Conservation (phyloP, 225 moss, liverwort and hornwort species). For the Asterella californica region DNA sequence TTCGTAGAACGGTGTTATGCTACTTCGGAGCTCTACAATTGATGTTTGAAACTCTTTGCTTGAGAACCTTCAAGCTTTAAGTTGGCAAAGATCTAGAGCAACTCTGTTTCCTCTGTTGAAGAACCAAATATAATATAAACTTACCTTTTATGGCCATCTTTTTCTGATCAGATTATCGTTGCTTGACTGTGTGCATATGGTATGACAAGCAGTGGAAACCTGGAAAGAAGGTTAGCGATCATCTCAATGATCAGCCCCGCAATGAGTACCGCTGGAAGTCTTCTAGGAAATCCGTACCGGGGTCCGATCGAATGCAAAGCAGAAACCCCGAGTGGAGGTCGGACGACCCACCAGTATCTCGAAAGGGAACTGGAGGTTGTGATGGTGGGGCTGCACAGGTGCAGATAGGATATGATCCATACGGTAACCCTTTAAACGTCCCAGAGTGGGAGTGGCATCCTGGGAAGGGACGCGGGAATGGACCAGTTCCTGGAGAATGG, state of each 20-base stretch:
- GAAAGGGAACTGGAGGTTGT: slow-evolving; percentile 24
- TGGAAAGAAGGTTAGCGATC: slow-evolving; percentile 23
- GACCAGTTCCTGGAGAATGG: slow-evolving; percentile 34
- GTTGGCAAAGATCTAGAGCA: too few species aligned
- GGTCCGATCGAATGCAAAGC: slow-evolving; percentile 12
- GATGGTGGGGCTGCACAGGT: slow-evolving; percentile 4
- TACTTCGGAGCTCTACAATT: too few species aligned
- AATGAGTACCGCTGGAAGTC: slow-evolving; percentile 6
- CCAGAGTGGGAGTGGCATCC: slow-evolving; percentile 26
- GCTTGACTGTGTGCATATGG: neutral
- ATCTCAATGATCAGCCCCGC: neutral
- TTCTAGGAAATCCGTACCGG: slow-evolving; percentile 7
- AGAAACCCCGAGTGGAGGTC: slow-evolving; percentile 5
- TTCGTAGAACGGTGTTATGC: neutral
- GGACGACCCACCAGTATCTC: slow-evolving; percentile 5
- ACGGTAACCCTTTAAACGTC: slow-evolving; percentile 3
- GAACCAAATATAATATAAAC: too few species aligned
- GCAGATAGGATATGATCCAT: slow-evolving; percentile 10
- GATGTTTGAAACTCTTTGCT: too few species aligned
- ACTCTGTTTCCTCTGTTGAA: too few species aligned
- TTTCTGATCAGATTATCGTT: neutral
- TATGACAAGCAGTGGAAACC: slow-evolving; percentile 33
- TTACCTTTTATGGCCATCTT: too few species aligned
- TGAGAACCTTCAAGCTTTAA: too few species aligned
- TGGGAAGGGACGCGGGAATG: slow-evolving; percentile 40